Evolutionary conservation across 2,329 filamentous ascomycete genomes (phyloP).

Genomic region (Fusarium sarcochroum): DNA sequence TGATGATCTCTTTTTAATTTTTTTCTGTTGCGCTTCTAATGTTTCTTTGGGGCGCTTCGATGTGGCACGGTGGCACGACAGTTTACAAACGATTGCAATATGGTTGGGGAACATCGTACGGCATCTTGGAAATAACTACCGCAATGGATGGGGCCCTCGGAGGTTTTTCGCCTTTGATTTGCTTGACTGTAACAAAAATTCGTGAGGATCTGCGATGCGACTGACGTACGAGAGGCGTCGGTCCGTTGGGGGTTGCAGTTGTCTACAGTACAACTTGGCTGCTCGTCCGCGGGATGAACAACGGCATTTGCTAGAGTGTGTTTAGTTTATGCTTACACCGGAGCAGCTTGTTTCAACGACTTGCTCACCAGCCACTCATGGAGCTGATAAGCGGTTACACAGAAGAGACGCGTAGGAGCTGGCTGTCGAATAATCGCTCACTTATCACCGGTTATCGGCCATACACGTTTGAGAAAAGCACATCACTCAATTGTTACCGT

Average conservation of each 20-base stretch:
- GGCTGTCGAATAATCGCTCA: conserved; percentile 39
- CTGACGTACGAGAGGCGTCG: conserved; percentile 35
- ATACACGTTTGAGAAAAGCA: conserved; percentile 24
- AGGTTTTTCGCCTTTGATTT: conserved; percentile 17
- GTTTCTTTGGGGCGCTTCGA: conserved; percentile 17
- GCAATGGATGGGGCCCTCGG: conserved; percentile 7
- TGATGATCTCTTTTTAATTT: conserved; percentile 7
- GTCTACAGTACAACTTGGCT: neutral
- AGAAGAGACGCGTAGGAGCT: conserved; percentile 2
- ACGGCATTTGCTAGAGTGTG: conserved; percentile 24
- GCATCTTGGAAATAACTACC: conserved; percentile 19
- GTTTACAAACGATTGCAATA: conserved; percentile 16
- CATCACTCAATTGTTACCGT: conserved; percentile 11
- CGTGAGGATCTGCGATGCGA: conserved; percentile 36
- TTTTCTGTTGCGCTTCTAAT: conserved; percentile 15
- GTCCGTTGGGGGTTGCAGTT: conserved; percentile 25
- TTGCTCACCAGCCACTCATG: conserved; percentile 18
- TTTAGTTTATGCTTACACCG: conserved; percentile 21
- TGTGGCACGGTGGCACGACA: conserved; percentile 24
- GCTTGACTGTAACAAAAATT: conserved; percentile 1
- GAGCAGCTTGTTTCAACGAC: conserved; percentile 8
- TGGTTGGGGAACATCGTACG: conserved; percentile 20
- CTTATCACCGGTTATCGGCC: conserved; percentile 25
- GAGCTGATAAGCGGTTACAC: conserved; percentile 13
- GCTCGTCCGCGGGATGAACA: conserved; percentile 14